These are phyloP conservation scores for Phytopythium helicoides DNA, from an alignment of 352 stramenopile species.

Conservation along the genomic window DNA sequence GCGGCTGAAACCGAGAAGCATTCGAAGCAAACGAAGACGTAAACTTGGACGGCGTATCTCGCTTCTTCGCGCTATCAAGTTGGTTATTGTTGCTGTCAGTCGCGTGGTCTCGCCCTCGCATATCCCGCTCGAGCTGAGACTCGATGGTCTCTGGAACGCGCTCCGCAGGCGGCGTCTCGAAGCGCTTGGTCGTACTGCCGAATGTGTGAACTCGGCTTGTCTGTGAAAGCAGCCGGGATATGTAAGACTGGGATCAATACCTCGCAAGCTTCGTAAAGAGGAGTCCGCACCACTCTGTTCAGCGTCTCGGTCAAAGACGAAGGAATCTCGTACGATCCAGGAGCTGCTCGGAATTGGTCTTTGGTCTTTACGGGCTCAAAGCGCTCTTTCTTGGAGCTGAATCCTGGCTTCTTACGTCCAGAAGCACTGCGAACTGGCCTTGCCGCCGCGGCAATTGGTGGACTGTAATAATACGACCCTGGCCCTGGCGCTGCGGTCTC, in stretches of 20 bases:
- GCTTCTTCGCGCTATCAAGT: slow-evolving; percentile 11
- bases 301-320: slow-evolving; percentile 54
- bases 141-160: slow-evolving; percentile 29
- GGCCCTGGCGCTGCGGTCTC: slow-evolving; percentile 42
- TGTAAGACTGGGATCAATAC: too few species aligned
- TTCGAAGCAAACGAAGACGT: slow-evolving; percentile 69
- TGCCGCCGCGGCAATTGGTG: slow-evolving; percentile 28
- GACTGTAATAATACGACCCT: slow-evolving; percentile 63
- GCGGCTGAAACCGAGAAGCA: slow-evolving; percentile 48
- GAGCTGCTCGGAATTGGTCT: slow-evolving; percentile 46
- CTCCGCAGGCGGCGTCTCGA: slow-evolving; percentile 42
- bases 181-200: slow-evolving; percentile 72
- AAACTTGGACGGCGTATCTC: slow-evolving; percentile 33
- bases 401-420: slow-evolving; percentile 47
- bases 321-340: slow-evolving; percentile 67
- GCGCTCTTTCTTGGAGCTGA: slow-evolving; percentile 68
- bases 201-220: slow-evolving; percentile 67
- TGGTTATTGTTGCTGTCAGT: slow-evolving; percentile 8
- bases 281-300: slow-evolving; percentile 56
- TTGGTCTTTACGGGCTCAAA: slow-evolving; percentile 48
- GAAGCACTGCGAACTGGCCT: slow-evolving; percentile 17
- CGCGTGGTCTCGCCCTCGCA: slow-evolving; percentile 18
- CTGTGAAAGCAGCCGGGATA: slow-evolving; percentile 14
- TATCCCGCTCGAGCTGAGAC: slow-evolving; percentile 59
- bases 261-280: too few species aligned